Evolutionary conservation across 2,329 filamentous ascomycete genomes (phyloP).

Genomic region (Ophiognomonia clavigignenti-juglandacearum): DNA sequence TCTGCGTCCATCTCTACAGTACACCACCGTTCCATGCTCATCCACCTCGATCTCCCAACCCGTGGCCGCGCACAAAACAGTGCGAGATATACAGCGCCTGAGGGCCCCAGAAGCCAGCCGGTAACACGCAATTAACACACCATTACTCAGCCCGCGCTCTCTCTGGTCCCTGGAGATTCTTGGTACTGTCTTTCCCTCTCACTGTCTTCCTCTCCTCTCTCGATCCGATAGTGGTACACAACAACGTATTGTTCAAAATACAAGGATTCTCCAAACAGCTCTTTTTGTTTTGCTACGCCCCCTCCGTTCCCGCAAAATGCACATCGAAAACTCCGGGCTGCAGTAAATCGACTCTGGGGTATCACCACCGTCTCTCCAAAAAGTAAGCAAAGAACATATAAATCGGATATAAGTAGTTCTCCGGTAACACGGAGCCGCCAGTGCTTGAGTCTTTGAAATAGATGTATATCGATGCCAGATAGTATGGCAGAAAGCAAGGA

Average conservation of each 20-base stretch:
- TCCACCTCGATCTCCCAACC: no score
- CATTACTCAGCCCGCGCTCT: no score
- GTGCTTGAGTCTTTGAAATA: no score
- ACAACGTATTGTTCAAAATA: neutral
- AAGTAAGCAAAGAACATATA: slow-evolving; percentile 2
- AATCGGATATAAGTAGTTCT: slow-evolving; percentile 1
- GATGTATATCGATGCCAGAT: no score
- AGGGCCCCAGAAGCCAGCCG: no score
- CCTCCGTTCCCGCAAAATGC: neutral
- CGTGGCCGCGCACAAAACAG: no score
- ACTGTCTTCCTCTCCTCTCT: slow-evolving; percentile 1
- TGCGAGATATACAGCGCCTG: no score
- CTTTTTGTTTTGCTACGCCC: no score
- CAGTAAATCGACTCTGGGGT: slow-evolving; percentile 11
- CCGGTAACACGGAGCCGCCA: slow-evolving; percentile 4
- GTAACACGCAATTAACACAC: no score
- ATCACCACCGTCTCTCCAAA: slow-evolving; percentile 15
- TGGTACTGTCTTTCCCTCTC: neutral
- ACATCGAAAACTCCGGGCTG: slow-evolving; percentile 10
- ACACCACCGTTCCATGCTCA: no score
- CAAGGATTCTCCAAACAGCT: slow-evolving; percentile 5
- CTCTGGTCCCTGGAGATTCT: neutral
- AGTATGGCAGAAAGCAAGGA: no score
- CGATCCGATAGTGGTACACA: neutral
- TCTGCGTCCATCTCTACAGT: no score